These are phyloP conservation scores for Sarocladiaceae sp. DNA, from an alignment of 2,329 filamentous ascomycete genomes.

Conservation along the genomic window DNA sequence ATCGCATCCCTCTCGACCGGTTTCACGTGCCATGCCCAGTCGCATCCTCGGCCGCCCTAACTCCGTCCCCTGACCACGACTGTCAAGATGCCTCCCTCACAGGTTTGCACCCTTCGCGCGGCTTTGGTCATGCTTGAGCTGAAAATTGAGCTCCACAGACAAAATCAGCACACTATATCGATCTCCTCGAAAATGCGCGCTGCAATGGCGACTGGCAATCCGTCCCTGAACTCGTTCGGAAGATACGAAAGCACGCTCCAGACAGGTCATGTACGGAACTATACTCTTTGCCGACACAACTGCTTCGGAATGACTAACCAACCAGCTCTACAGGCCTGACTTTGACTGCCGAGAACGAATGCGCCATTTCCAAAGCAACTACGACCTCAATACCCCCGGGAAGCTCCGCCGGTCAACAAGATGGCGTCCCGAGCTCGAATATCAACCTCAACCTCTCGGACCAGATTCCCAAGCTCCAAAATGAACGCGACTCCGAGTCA, in stretches of 20 bases:
- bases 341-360: slow-evolving; percentile 66
- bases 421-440: neutral
- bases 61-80: slow-evolving; percentile 1
- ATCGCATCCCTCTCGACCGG: neutral
- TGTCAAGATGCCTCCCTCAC: slow-evolving; percentile 5
- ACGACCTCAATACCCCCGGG: slow-evolving; percentile 22
- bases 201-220: slow-evolving; percentile 85
- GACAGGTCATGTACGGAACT: slow-evolving; percentile 70
- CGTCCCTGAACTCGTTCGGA: slow-evolving; percentile 84
- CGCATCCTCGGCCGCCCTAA: neutral
- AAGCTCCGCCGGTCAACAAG: slow-evolving; percentile 14
- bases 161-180: slow-evolving; percentile 81
- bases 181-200: slow-evolving; percentile 77
- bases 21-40: neutral
- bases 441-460: slow-evolving; percentile 37
- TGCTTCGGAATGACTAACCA: neutral
- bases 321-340: slow-evolving; percentile 53
- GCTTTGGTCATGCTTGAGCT: neutral
- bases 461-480: slow-evolving; percentile 46
- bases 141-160: slow-evolving; percentile 35
- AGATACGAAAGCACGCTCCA: slow-evolving; percentile 90
- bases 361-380: slow-evolving; percentile 52
- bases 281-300: neutral
- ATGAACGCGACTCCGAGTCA: slow-evolving; percentile 55
- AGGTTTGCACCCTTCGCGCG: neutral